These are phyloP conservation scores for Acacia melanoxylon DNA, from an alignment of 306 rosid species.

Conservation along the genomic window DNA sequence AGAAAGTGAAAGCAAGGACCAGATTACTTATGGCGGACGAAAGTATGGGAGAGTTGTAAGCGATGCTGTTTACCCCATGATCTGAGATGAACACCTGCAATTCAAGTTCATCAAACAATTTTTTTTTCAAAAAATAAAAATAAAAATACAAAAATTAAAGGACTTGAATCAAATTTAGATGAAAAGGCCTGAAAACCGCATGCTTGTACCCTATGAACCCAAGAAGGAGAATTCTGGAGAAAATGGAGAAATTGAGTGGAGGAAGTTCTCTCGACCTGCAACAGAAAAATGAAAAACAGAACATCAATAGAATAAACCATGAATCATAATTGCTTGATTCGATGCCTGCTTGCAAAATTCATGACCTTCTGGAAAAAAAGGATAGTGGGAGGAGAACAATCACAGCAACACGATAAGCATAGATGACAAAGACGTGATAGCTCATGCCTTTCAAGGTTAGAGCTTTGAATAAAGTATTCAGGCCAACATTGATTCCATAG, in stretches of 20 bases:
- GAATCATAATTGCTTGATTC: neutral
- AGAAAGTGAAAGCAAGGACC: conserved; percentile 96
- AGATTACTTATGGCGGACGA: conserved; percentile 91
- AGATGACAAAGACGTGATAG: conserved; percentile 71
- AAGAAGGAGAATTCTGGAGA: conserved; percentile 61
- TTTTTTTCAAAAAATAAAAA: neutral
- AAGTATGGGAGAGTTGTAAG: conserved; percentile 82
- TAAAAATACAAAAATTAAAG: neutral
- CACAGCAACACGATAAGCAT: conserved; percentile 70
- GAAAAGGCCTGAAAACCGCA: neutral
- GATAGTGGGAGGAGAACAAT: conserved; percentile 64
- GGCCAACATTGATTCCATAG: conserved; percentile 70
- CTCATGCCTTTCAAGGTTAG: conserved; percentile 77
- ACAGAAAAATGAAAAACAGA: neutral
- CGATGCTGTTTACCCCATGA: conserved; percentile 88
- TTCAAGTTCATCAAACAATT: conserved; percentile 18
- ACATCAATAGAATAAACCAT: conserved; percentile 14
- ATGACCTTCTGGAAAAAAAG: conserved; percentile 56
- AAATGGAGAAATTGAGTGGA: conserved; percentile 60
- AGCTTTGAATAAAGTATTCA: conserved; percentile 82
- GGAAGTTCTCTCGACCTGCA: conserved; percentile 73
- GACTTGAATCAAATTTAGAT: neutral
- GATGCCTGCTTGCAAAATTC: neutral
- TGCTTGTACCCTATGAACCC: conserved; percentile 68
- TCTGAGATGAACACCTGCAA: conserved; percentile 75